phyloP scores from a whole-genome alignment of 2,329 filamentous ascomycete genomes.

The Penicillium sp. region DNA sequence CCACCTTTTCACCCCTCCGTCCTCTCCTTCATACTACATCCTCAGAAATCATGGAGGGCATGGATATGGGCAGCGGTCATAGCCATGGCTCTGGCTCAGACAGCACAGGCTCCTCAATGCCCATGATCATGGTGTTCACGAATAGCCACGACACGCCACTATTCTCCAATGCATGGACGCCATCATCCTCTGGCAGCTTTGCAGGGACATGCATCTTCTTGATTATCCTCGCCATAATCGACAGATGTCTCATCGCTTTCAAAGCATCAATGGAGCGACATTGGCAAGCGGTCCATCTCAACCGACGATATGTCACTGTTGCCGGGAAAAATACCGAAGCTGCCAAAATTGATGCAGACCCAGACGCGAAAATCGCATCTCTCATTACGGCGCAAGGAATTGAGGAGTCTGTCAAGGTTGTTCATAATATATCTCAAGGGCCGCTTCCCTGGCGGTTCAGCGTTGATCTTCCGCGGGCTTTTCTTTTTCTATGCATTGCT shows the following conservation, averaged over 20 bases:
- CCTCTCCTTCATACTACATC: neutral
- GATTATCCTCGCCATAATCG: slow-evolving; percentile 66
- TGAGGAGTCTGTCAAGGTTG: slow-evolving; percentile 74
- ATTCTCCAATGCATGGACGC: slow-evolving; percentile 70
- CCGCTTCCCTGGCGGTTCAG: slow-evolving; percentile 74
- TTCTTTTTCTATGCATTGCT: slow-evolving; percentile 66
- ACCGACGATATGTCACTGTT: slow-evolving; percentile 73
- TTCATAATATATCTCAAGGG: slow-evolving; percentile 53
- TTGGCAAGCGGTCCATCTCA: slow-evolving; percentile 69
- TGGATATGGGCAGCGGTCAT: slow-evolving; percentile 8
- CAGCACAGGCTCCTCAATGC: slow-evolving; percentile 3
- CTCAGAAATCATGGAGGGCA: slow-evolving; percentile 5
- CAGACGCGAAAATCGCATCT: slow-evolving; percentile 61
- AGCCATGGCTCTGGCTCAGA: neutral
- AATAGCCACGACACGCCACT: slow-evolving; percentile 60
- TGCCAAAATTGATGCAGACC: slow-evolving; percentile 57
- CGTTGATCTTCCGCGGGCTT: slow-evolving; percentile 70
- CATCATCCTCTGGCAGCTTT: slow-evolving; percentile 65
- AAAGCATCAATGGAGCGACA: slow-evolving; percentile 57
- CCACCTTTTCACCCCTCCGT: neutral
- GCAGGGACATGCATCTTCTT: slow-evolving; percentile 91
- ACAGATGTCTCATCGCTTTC: slow-evolving; percentile 67
- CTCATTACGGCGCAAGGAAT: slow-evolving; percentile 70
- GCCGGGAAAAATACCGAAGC: slow-evolving; percentile 59
- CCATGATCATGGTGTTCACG: slow-evolving; percentile 48